Evolutionary conservation across 257 asterid genomes (phyloP), one percentile per base, ranked within the genome.

Genomic region (Dorcoceras hygrometricum): DNA sequence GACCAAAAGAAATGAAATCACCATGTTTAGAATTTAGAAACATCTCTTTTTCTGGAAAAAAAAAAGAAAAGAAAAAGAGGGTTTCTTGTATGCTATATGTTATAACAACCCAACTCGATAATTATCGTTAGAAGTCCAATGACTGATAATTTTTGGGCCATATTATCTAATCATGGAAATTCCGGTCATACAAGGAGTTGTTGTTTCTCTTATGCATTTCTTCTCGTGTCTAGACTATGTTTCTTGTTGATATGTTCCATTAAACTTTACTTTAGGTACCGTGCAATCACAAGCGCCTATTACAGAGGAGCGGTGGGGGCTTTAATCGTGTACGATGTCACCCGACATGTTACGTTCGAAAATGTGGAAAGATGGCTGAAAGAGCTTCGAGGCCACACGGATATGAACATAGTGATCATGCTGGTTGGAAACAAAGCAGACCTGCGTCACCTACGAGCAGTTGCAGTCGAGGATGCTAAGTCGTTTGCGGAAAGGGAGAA

Each of bases 291-390:
- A 14, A 77, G 82, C 19, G 85, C 85, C 51, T 80, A 77, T 39
- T 80, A 80, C 74, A 71, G 85, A 77, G 82, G 85, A 36, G 85
- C 82, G 1, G 82, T 77, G 0, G 85, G 85, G 3, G 85, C 84
- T 12, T 55, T 80, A 46, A 79, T 77, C 8, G 84, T 79, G 6
- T 79, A 76, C n/a, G 84, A 79, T 12, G 79, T 76, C n/a, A 79
- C 84, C 2, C 82, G 82, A 7, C 63, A 77, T 19, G 76, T 80
- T 57, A 80, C 85, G 3, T 80, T 80, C 27, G 76, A 80, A 18
- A 80, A 80, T 24, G 78, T 77, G 8, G 82, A 76, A 8, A 71
- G 82, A 71, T 80, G 85, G 85, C 72, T 80, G 36, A 77, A 72
- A 74, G 85, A 80, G 68, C 85, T 80, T 39, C 74, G 85, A 23